Evolutionary conservation across 768 basidiomycete species (phyloP).

Genomic region (Boletus reticulatus): DNA sequence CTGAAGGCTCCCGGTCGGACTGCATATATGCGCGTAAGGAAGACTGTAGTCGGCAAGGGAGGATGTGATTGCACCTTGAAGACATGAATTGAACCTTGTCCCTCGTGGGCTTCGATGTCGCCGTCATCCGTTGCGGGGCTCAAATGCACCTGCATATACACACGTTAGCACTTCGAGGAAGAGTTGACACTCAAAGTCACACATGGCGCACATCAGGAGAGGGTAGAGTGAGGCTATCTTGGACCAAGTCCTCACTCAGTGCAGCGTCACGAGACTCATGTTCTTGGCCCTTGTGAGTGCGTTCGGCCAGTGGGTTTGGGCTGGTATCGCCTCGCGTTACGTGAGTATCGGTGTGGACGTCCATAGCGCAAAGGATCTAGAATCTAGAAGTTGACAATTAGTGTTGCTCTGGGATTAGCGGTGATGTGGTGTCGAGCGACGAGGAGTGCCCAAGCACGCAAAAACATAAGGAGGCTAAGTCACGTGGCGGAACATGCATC

Average conservation of each 20-base stretch:
- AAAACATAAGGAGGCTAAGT: not conserved
- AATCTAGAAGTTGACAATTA: not conserved
- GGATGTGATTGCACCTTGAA: slow-evolving; percentile 3
- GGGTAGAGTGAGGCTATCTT: not conserved
- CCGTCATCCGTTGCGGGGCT: not conserved
- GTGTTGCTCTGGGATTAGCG: not conserved
- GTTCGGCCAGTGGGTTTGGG: not conserved
- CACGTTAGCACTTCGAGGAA: not conserved
- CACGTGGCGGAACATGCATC: slow-evolving; percentile 13
- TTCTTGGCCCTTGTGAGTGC: not conserved
- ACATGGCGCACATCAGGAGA: slow-evolving; percentile 5
- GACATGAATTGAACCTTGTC: not conserved
- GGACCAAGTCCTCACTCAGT: not conserved
- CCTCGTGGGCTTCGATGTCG: not conserved
- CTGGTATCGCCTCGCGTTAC: not conserved
- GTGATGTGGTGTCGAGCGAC: not conserved
- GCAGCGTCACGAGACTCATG: not conserved
- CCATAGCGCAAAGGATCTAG: slow-evolving; percentile 5
- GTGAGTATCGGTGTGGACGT: not conserved
- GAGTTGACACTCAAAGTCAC: not conserved
- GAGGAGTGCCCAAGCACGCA: not conserved
- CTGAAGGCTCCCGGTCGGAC: not conserved
- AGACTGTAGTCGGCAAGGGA: not conserved
- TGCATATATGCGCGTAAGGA: slow-evolving; percentile 24
- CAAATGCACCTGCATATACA: slow-evolving; percentile 15